A percentile compares a stretch with the other conserved stretches of the same genome.
Conservation (phyloP, 2,329 filamentous ascomycete species). For the Aspergillus japonicus region DNA sequence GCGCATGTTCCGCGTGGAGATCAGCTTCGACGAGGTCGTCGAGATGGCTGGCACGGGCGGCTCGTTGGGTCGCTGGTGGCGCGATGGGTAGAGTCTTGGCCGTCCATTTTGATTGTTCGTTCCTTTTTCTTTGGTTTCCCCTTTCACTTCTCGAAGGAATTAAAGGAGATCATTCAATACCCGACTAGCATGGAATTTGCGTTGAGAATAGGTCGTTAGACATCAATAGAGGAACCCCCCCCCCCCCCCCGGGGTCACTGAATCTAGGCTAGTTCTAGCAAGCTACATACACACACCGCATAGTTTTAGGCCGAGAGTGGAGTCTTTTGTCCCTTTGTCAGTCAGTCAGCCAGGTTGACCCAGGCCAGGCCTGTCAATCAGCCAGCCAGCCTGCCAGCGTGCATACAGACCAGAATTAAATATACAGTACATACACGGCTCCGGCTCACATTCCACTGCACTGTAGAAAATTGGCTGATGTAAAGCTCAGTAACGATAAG, state of each 20-base stretch:
- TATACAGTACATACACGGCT: background rate
- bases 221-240: too few species aligned
- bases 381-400: background rate
- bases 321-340: too few species aligned
- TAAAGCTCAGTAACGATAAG: background rate
- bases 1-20: slow-evolving; percentile 48
- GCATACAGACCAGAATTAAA: background rate
- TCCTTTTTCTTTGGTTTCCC: background rate
- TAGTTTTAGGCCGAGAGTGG: too few species aligned
- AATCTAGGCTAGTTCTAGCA: background rate
- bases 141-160: too few species aligned
- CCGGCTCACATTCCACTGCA: background rate
- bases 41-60: slow-evolving; percentile 41
- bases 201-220: too few species aligned
- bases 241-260: too few species aligned
- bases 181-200: too few species aligned
- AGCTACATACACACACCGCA: background rate
- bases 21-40: slow-evolving; percentile 48
- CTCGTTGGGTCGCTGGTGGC: slow-evolving; percentile 45
- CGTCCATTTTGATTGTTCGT: background rate
- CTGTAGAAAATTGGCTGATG: background rate
- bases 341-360: too few species aligned
- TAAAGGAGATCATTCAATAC: too few species aligned
- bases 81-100: slow-evolving; percentile 26
- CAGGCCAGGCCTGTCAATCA: too few species aligned